A percentile compares a stretch with the other conserved stretches of the same genome.
Evolutionary conservation across 176 grass and related monocot species (phyloP).

Genomic region (Oropetium thomaeum): DNA sequence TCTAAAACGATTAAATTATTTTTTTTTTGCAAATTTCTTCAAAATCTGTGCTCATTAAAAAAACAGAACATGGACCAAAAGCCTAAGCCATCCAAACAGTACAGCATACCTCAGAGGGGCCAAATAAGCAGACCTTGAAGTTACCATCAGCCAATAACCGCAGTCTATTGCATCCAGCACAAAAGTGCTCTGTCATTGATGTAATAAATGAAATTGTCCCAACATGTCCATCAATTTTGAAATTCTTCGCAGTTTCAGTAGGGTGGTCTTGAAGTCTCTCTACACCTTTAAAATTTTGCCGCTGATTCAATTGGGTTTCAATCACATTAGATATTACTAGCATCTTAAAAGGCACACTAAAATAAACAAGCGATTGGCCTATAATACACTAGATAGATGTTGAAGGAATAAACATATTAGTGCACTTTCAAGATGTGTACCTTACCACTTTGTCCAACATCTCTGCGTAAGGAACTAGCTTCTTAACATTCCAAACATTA

Average conservation of each 20-base stretch:
- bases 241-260: conserved; percentile 94
- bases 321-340: conserved; percentile 9
- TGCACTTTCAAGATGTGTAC: conserved; percentile 46
- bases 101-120: conserved; percentile 78
- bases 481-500: conserved; percentile 98
- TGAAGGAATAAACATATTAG: background rate
- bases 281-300: conserved; percentile 58
- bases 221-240: conserved; percentile 72
- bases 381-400: background rate
- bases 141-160: conserved; percentile 92
- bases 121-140: conserved; percentile 98
- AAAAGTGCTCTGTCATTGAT: conserved; percentile 98
- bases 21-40: conserved; percentile 16
- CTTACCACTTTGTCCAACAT: conserved; percentile 95
- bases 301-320: conserved; percentile 40
- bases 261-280: conserved; percentile 85
- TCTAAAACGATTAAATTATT: too few species aligned
- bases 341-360: conserved; percentile 26
- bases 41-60: background rate
- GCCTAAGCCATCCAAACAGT: background rate
- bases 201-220: conserved; percentile 97
- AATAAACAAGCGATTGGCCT: background rate
- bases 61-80: conserved; percentile 13
- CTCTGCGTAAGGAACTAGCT: conserved; percentile 90
- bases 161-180: conserved; percentile 89